Evolutionary conservation across 768 basidiomycete species (phyloP), one percentile per base, ranked within the genome.

Genomic region (Panaeolus cyanescens): DNA sequence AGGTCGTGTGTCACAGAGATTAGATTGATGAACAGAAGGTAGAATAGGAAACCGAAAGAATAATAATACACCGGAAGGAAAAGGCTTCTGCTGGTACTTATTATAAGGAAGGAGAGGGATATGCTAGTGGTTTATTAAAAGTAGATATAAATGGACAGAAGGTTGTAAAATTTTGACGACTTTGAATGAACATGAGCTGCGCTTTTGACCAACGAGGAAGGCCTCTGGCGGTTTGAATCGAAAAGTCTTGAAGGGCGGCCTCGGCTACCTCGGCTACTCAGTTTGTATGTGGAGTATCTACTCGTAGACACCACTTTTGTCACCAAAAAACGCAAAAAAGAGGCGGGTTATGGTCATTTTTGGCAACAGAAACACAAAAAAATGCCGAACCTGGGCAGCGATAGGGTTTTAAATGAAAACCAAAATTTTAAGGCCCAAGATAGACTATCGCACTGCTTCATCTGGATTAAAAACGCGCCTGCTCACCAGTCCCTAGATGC

Each of bases 391-490:
- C 45, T 50, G 45, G 25, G 17, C 45, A 50, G 7, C 25, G 22
- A 50, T n/a, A 28, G 25, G 45, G 22, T 20, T 15, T n/a, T 15
- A 25, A 30, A 28, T 50, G 10, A 50, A 50, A n/a, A 25, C 15
- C 1, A 25, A 28, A 50, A 50, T 13, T 15, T 30, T 4, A 28
- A 50, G 22, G 25, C 45, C 45, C 25, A 50, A 50, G 45, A 50
- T 50, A 28, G 45, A 50, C 25, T 50, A 28, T 50, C 45, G 4
- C 45, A 50, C 9, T 50, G 45, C 45, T 50, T 28, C 45, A 28
- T 50, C 45, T 50, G 45, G 45, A 50, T 50, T 50, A 50, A 50
- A 30, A 50, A 50, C 25, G 45, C 45, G 45, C 45, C 22, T 50
- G 25, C 25, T 50, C 45, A 17, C 15, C 10, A 5, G 45, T 9